Base-by-base conservation (phyloP, 2,329 filamentous ascomycete species). In the Sporothrix euskadiensis region DNA sequence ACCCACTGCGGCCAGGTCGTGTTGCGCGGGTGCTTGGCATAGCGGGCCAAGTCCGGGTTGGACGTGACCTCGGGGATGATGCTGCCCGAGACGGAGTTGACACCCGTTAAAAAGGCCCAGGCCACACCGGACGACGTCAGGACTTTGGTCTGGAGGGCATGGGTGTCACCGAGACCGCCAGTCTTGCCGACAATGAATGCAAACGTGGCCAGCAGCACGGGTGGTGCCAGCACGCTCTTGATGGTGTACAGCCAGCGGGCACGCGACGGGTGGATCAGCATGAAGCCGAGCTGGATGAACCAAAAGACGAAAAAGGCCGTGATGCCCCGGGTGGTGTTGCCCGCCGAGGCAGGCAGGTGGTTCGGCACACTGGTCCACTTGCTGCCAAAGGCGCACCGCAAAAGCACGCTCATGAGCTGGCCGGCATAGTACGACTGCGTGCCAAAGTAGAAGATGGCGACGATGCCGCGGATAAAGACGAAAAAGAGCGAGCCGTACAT, bases 141-240 rank as follows among this genome's bases (percentile, higher is more conserved):
- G 78, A 65, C 84, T 77, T 0, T 82, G 81, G 54, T 83, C 80
- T 22, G 80, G 79, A 75, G 83, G 73, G 35, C 83, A 73, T 73
- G 84, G 82, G 7, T 80, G 80, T 80, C 80, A 32, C 72, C 84
- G 74, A 83, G 80, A 12, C 83, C 81, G 19, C 79, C 82, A 6
- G 76, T 78, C 72, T 80, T 79, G 65, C 82, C 81, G 9, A 83
- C 75, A 19, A 83, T 81, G 16, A 71, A 74, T 12, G 59, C 73
- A 69, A 74, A 74, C 35, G 69, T 71, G 22, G 72, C 69, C 78
- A 78, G 6, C 41, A 35, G 80, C 77, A 72, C 71, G 14, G 71
- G 71, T 52, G 71, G 71, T 16, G 63, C 71, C 26, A 72, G 72
- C 22, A 71, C 47, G 35, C 72, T 71, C 41, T 73, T 71, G 57